Evolutionary conservation across 352 stramenopile genomes (phyloP), one percentile per base, ranked within the genome.

Genomic region (Elongisporangium prolatum): DNA sequence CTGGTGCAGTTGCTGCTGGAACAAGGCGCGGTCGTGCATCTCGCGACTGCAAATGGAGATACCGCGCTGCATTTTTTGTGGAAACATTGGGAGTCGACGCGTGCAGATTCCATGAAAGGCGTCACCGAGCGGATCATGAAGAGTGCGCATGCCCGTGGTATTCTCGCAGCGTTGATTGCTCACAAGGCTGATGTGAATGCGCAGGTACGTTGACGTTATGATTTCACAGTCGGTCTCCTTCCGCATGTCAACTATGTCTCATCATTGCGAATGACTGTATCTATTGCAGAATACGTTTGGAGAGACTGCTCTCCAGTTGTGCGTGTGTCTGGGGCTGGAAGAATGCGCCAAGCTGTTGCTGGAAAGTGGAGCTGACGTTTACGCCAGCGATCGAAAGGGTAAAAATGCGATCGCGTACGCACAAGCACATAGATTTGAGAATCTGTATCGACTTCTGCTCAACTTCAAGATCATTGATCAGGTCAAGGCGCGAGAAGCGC

Each of bases 271-370:
- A 10, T 48, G 2, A 3, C 17, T 21, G n/a, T n/a, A n/a, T n/a
- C n/a, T n/a, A n/a, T n/a, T n/a, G 18, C 60, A 91, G 84, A 93
- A 93, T 54, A 57, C 56, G 3, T 88, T 88, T 52, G 79, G 79
- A 0, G 77, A 88, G 65, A 84, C 75, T 1, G 60, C 71, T 14
- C 52, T 93, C 28, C 84, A 91, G 49, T 61, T 75, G 22, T 84
- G 72, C 44, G 75, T 75, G 25, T 65, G 72, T 1, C 70, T 86
- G 25, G 79, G 77, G 13, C 71, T 91, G 3, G 51, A 76, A 34
- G 71, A 83, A 9, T 86, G 77, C 48, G 72, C 80, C 22, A 72
- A 77, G 57, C 55, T 91, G 6, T 65, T 93, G 49, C 55, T 93
- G 1, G 24, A 22, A 3, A 65, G 80, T 38, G 68, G 67, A 14